Evolutionary conservation across 495 filamentous ascomycete species (phyloP).

Genomic region (Lindgomyces ingoldianus): DNA sequence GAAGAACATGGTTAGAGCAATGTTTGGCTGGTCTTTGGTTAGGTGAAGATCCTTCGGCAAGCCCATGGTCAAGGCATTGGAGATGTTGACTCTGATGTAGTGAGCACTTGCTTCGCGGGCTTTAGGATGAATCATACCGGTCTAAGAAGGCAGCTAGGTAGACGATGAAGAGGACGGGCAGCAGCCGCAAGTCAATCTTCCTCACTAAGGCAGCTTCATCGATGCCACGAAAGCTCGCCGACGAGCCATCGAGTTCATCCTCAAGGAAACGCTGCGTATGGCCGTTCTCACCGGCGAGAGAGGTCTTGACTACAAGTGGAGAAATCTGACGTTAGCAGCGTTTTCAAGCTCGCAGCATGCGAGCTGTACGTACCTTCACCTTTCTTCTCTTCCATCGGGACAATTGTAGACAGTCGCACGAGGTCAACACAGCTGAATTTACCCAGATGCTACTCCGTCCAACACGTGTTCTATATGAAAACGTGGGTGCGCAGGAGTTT

Average conservation of each 20-base stretch:
- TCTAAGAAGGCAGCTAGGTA: constrained; percentile 22
- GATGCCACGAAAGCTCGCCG: neutral
- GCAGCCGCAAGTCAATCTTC: constrained; percentile 12
- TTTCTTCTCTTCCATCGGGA: neutral
- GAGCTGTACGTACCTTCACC: neutral
- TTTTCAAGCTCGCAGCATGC: neutral
- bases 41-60: constrained; percentile 21
- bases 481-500: neutral
- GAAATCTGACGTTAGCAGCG: neutral
- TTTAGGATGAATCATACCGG: neutral
- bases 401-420: neutral
- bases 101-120: neutral
- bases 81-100: constrained; percentile 25
- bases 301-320: neutral
- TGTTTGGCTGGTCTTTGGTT: constrained; percentile 12
- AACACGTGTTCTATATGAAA: neutral
- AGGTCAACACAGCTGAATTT: neutral
- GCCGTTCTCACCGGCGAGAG: neutral
- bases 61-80: constrained; percentile 22
- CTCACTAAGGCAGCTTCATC: constrained; percentile 4
- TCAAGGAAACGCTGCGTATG: neutral
- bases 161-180: constrained; percentile 18
- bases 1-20: constrained; percentile 42
- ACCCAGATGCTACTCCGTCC: neutral
- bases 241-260: neutral